Evolutionary conservation across 129 eudicot species (phyloP).

Genomic region (Centaurea solstitialis): DNA sequence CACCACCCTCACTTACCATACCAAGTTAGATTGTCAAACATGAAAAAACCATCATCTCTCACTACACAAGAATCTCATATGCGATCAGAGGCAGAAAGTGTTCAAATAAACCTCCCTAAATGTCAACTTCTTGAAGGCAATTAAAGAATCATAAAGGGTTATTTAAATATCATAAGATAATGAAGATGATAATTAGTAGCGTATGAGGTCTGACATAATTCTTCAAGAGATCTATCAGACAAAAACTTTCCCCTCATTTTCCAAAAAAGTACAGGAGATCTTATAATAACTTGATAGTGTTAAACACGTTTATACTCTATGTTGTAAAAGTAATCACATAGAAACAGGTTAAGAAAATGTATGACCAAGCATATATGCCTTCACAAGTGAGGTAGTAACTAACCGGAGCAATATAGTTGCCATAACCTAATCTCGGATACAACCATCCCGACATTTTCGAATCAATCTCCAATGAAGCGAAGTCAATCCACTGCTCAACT

Average conservation of each 20-base stretch:
- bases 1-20: neutral
- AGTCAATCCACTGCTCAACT: conserved; percentile 77
- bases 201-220: neutral
- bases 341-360: neutral
- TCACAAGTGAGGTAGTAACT: neutral
- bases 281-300: neutral
- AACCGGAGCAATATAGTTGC: conserved; percentile 49
- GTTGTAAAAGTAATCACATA: neutral
- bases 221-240: neutral
- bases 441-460: conserved; percentile 38
- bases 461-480: conserved; percentile 58
- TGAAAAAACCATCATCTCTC: too few species aligned
- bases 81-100: neutral
- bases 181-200: neutral
- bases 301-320: neutral
- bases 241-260: neutral
- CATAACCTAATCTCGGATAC: conserved; percentile 41
- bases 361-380: too few species aligned
- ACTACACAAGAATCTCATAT: neutral
- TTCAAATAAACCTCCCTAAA: neutral
- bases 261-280: neutral
- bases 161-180: neutral
- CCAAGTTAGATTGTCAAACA: neutral
- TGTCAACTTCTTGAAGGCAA: neutral
- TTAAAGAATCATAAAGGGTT: neutral